These are phyloP conservation scores for Camptophora hylomeconis DNA, from an alignment of 2,329 filamentous ascomycete species.

Conservation along the genomic window DNA sequence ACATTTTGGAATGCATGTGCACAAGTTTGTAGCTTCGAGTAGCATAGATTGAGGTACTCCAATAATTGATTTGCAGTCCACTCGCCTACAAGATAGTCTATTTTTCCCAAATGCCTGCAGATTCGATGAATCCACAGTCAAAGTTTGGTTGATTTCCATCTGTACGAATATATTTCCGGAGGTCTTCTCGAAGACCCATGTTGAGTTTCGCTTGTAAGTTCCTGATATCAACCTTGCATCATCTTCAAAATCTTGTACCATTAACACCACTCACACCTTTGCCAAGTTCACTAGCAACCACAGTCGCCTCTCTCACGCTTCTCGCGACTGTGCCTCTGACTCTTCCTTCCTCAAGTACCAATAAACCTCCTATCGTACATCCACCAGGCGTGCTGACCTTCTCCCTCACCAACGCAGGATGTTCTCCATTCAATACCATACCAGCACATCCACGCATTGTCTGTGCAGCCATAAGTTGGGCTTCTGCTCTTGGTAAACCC, in stretches of 20 bases:
- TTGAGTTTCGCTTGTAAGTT: no score
- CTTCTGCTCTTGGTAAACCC: constrained; percentile 46
- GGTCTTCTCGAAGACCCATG: no score
- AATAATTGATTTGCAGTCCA: no score
- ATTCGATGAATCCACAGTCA: no score
- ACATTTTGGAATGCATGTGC: no score
- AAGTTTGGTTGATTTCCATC: no score
- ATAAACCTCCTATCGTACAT: constrained; percentile 48
- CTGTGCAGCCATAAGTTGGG: constrained; percentile 49
- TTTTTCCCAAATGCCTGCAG: no score
- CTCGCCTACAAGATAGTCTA: no score
- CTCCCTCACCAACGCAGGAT: constrained; percentile 46
- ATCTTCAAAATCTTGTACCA: constrained; percentile 14
- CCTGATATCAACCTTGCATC: no score
- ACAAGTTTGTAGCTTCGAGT: no score
- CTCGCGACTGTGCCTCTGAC: constrained; percentile 57
- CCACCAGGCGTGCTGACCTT: constrained; percentile 50
- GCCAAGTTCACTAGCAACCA: constrained; percentile 42
- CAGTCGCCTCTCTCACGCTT: constrained; percentile 49
- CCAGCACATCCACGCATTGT: constrained; percentile 47
- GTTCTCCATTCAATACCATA: constrained; percentile 45
- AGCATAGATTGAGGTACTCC: no score
- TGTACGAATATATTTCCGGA: no score
- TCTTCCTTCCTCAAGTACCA: constrained; percentile 64
- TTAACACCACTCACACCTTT: constrained; percentile 16